Percentiles rank a stretch among this genome's conserved stretches.
Evolutionary conservation across 257 asterid genomes (phyloP).

Genomic region (Vinca minor): DNA sequence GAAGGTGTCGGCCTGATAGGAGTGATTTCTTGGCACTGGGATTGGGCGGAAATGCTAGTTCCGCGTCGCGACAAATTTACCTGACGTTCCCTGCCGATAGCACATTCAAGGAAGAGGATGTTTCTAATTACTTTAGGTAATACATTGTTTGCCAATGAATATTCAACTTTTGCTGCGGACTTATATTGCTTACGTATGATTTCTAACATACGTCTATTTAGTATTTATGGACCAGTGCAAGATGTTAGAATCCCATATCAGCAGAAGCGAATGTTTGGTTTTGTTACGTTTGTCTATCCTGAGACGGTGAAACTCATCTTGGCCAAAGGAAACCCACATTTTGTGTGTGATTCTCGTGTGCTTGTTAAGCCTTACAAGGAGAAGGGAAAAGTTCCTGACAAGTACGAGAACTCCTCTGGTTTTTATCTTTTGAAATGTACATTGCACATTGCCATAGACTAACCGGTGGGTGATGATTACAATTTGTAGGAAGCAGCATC

Average conservation of each 20-base stretch:
- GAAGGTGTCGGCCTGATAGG: slow-evolving; percentile 28
- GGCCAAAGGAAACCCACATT: slow-evolving; percentile 67
- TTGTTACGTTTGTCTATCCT: slow-evolving; percentile 59
- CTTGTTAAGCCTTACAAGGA: slow-evolving; percentile 68
- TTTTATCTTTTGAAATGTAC: background rate
- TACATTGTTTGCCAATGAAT: slow-evolving; percentile 5
- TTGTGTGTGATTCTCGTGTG: slow-evolving; percentile 49
- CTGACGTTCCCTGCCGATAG: slow-evolving; percentile 92
- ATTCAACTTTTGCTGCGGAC: background rate
- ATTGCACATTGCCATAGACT: background rate
- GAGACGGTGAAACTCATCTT: slow-evolving; percentile 55
- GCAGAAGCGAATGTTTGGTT: slow-evolving; percentile 89
- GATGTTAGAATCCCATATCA: slow-evolving; percentile 68
- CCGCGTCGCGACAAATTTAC: slow-evolving; percentile 71
- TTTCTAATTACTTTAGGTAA: slow-evolving; percentile 75
- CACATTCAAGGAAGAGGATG: slow-evolving; percentile 83
- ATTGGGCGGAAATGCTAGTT: slow-evolving; percentile 39
- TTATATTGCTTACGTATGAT: background rate
- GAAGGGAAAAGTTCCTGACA: slow-evolving; percentile 60
- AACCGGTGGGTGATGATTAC: slow-evolving; percentile 11
- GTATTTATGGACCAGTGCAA: slow-evolving; percentile 63
- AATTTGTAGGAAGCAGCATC: slow-evolving; percentile 56
- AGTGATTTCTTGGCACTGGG: slow-evolving; percentile 47
- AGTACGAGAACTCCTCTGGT: slow-evolving; percentile 25
- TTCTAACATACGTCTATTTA: slow-evolving; percentile 22